These are phyloP conservation scores for Crassisporium funariophilum DNA, from an alignment of 768 basidiomycete species.

Conservation along the genomic window DNA sequence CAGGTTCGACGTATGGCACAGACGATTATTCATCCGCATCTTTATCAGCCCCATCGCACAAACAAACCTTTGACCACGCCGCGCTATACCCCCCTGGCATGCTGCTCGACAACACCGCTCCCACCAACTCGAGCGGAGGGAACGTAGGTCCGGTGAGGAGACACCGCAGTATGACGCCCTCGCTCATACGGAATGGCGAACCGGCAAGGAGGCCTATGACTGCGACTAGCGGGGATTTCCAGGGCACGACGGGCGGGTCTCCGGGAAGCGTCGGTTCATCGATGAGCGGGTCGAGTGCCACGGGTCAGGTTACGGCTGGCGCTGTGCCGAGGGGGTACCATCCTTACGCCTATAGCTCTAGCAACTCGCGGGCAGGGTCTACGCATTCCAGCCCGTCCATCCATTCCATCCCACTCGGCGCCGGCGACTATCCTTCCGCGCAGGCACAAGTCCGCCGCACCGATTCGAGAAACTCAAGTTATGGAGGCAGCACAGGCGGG, in stretches of 20 bases:
- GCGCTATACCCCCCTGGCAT: slow-evolving; percentile 49
- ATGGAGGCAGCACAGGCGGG: slow-evolving; percentile 28
- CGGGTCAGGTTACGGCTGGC: slow-evolving; percentile 24
- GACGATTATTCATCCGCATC: slow-evolving; percentile 47
- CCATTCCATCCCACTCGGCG: slow-evolving; percentile 37
- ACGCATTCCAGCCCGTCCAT: slow-evolving; percentile 49
- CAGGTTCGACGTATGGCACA: slow-evolving; percentile 26
- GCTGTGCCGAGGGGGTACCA: slow-evolving; percentile 48
- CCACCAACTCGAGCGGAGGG: slow-evolving; percentile 28
- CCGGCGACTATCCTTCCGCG: slow-evolving; percentile 18
- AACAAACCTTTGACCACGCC: slow-evolving; percentile 64
- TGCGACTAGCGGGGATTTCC: slow-evolving; percentile 41
- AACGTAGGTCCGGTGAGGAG: slow-evolving; percentile 66
- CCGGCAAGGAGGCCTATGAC: slow-evolving; percentile 51
- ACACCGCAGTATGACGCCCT: slow-evolving; percentile 79
- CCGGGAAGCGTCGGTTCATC: slow-evolving; percentile 32
- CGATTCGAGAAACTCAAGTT: slow-evolving; percentile 44
- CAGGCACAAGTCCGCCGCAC: slow-evolving; percentile 30
- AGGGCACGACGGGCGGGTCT: slow-evolving; percentile 33
- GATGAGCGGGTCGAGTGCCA: slow-evolving; percentile 16
- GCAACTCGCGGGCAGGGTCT: slow-evolving; percentile 41
- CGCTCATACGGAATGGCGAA: slow-evolving; percentile 53
- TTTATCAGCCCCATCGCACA: slow-evolving; percentile 70
- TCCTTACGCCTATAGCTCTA: slow-evolving; percentile 50
- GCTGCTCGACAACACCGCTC: slow-evolving; percentile 15